phyloP scores from a whole-genome alignment of 2,329 filamentous ascomycete species.

The Whalleya microplaca region DNA sequence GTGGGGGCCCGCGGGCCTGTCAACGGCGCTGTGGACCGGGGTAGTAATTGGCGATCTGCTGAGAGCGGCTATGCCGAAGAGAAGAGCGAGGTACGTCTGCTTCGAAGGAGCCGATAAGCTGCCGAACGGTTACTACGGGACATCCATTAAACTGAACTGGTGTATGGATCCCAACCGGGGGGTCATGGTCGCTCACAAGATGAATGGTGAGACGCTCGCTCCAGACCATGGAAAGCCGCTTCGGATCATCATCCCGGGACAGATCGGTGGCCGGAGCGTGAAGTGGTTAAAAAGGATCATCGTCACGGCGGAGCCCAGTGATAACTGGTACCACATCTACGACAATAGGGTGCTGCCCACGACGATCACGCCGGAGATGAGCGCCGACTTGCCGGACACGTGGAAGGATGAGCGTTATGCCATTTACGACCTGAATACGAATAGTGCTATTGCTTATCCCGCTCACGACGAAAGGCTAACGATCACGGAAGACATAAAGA shows the following conservation, averaged over 20 bases:
- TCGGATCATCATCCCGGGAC: constrained; percentile 81
- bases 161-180: constrained; percentile 81
- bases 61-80: constrained; percentile 66
- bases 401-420: constrained; percentile 92
- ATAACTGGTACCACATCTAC: constrained; percentile 95
- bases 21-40: constrained; percentile 87
- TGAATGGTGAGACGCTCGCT: constrained; percentile 82
- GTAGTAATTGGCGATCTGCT: constrained; percentile 75
- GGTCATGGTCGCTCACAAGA: constrained; percentile 85
- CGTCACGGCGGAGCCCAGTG: constrained; percentile 76
- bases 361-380: constrained; percentile 80
- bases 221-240: constrained; percentile 88
- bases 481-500: constrained; percentile 50
- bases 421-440: constrained; percentile 89
- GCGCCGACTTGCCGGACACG: constrained; percentile 71
- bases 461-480: constrained; percentile 73
- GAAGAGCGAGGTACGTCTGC: constrained; percentile 79
- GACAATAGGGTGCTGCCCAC: constrained; percentile 91
- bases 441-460: constrained; percentile 80
- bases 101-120: constrained; percentile 90
- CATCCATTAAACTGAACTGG: constrained; percentile 86
- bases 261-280: constrained; percentile 89
- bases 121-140: constrained; percentile 88
- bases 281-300: constrained; percentile 89
- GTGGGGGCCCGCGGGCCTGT: constrained; percentile 86